A percentile compares a stretch with the other conserved stretches of the same genome.
phyloP scores from a whole-genome alignment of 352 stramenopile genomes.

The Phytophthora hybrid region DNA sequence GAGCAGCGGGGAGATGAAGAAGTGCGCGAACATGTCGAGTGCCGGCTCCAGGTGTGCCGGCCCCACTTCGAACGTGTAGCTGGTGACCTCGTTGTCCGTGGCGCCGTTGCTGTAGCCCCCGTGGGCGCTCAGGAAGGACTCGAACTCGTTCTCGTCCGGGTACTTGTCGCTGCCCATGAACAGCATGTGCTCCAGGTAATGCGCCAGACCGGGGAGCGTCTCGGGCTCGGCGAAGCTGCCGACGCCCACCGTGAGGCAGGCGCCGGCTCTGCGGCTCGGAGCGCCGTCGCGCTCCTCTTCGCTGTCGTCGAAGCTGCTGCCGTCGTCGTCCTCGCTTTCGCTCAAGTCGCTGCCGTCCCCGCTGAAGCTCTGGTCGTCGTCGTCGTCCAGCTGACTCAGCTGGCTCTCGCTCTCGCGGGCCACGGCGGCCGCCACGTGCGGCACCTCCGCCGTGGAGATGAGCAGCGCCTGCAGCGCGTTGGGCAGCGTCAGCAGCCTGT shows the following conservation, averaged over 20 bases:
- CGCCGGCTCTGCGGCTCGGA: conserved; percentile 54
- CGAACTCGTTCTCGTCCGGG: conserved; percentile 94
- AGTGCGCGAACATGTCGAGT: conserved; percentile 95
- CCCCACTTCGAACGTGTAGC: conserved; percentile 94
- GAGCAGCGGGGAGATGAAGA: conserved; percentile 93
- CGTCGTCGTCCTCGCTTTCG: conserved; percentile 44
- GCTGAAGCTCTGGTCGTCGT: background rate
- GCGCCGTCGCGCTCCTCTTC: conserved; percentile 40
- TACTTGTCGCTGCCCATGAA: conserved; percentile 96
- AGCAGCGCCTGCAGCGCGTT: conserved; percentile 86
- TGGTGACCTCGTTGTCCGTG: conserved; percentile 93
- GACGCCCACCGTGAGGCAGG: conserved; percentile 74
- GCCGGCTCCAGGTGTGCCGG: conserved; percentile 65
- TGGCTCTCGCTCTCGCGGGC: conserved; percentile 43
- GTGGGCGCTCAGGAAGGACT: conserved; percentile 88
- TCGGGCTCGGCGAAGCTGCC: conserved; percentile 79
- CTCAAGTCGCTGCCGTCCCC: conserved; percentile 44
- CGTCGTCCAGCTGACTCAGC: background rate
- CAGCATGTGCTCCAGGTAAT: conserved; percentile 97
- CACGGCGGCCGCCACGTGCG: conserved; percentile 37
- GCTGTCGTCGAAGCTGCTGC: conserved; percentile 48
- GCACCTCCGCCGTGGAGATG: conserved; percentile 66
- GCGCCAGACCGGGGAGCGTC: conserved; percentile 80
- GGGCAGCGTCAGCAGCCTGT: conserved; percentile 78
- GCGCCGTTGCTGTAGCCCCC: conserved; percentile 93